Base-by-base conservation (phyloP, 345 rosid genomes). In the Zanthoxylum bungeanum region DNA sequence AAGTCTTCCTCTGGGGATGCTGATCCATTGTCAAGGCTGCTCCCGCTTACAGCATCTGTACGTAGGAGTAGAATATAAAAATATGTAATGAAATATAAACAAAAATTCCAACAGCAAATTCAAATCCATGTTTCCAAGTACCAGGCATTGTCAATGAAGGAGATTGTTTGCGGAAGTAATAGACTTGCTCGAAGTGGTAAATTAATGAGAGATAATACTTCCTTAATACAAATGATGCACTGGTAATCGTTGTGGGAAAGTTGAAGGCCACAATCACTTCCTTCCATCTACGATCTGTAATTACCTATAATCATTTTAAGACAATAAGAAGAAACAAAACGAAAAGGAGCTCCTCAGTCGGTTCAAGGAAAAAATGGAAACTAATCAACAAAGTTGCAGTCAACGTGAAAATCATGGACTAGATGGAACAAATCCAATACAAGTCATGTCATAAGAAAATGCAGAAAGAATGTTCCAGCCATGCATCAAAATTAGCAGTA, bases 241-340 rank as follows among this genome's bases (percentile, higher is more conserved):
- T 94, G 17, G 97, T 94, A 63, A 91, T 85, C 7, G 98, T 92
- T 49, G 92, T 51, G 3, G 97, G 98, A 76, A 92, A 94, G 47
- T 76, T 85, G 85, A 92, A 92, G 58, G 74, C 83, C 68, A 66
- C 72, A 28, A 84, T 79, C 83, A 94, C 97, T 79, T 94, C 97
- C 83, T 88, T 94, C 97, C 98, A 94, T 85, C 50, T 89, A 14
- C 92, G 92, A 73, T 92, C 91, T 73, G 70, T 77, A 51, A 92
- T 61, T 42, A 94, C 91, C 98, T 93, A 75, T 21, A 63, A 68
- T 25, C 60, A 76, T 40, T 66, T 62, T 42, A 80, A 61, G 61
- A 62, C 24, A 73, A 66, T 50, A 51, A 27, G 63, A 39, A 61
- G n/a, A 14, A 14, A 51, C 10, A 19, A 19, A 36, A n/a, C 17